Evolutionary conservation across 2,329 filamentous ascomycete species (phyloP).

Genomic region (Phoma herbarum): DNA sequence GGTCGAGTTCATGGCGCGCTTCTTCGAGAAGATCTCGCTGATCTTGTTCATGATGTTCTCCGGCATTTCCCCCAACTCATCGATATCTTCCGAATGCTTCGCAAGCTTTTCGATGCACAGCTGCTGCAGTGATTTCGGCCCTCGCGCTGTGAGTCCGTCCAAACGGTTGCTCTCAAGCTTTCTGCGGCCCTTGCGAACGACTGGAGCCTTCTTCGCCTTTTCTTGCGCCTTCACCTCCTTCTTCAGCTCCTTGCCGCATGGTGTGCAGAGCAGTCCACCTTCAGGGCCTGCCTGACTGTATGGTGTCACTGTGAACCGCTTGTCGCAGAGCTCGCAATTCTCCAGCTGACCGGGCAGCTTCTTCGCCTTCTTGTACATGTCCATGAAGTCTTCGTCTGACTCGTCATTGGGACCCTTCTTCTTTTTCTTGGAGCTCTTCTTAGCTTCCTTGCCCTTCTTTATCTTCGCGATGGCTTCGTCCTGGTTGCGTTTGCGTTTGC

Average conservation of each 20-base stretch:
- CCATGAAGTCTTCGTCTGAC: constrained; percentile 58
- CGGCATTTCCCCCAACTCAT: constrained; percentile 71
- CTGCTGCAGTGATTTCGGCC: constrained; percentile 74
- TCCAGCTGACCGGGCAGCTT: constrained; percentile 85
- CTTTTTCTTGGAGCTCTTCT: constrained; percentile 55
- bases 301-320: constrained; percentile 90
- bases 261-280: constrained; percentile 85
- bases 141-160: constrained; percentile 73
- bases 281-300: constrained; percentile 83
- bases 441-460: constrained; percentile 60
- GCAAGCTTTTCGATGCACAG: constrained; percentile 71
- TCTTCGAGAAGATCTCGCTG: constrained; percentile 71
- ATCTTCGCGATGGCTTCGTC: constrained; percentile 56
- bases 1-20: constrained; percentile 64
- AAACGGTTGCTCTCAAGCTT: constrained; percentile 84
- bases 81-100: constrained; percentile 69
- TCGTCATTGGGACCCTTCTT: constrained; percentile 55
- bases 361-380: constrained; percentile 64
- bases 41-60: constrained; percentile 64
- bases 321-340: constrained; percentile 85
- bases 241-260: constrained; percentile 78
- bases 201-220: constrained; percentile 66
- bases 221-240: constrained; percentile 70
- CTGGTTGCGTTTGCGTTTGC: constrained; percentile 67
- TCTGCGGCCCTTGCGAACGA: constrained; percentile 69